These are phyloP conservation scores for Hamamelis virginiana DNA, from an alignment of 164 flowering plant species.

Conservation along the genomic window DNA sequence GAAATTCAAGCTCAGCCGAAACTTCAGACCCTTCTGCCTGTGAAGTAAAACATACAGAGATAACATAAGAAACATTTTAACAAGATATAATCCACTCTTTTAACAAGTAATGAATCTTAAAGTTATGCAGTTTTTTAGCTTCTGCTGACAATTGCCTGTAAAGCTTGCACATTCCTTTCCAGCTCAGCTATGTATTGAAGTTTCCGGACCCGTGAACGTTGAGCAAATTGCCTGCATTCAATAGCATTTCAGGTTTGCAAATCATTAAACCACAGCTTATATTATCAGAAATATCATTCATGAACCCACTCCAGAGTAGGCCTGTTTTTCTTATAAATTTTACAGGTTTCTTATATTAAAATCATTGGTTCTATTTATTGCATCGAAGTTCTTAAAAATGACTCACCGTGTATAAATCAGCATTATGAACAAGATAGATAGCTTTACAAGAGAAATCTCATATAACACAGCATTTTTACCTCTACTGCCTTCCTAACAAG, in stretches of 20 bases:
- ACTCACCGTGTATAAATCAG: too few species aligned
- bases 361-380: too few species aligned
- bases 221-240: slow-evolving; percentile 86
- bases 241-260: slow-evolving; percentile 8
- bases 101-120: background rate
- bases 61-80: background rate
- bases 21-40: slow-evolving; percentile 92
- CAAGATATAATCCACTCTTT: background rate
- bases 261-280: background rate
- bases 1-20: slow-evolving; percentile 86
- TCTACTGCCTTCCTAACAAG: too few species aligned
- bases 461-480: too few species aligned
- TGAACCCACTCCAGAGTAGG: background rate
- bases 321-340: background rate
- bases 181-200: slow-evolving; percentile 98
- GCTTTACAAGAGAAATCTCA: too few species aligned
- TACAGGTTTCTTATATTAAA: too few species aligned
- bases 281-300: background rate
- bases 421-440: too few species aligned
- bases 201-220: slow-evolving; percentile 89
- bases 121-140: background rate
- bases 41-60: slow-evolving; percentile 12
- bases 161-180: slow-evolving; percentile 80
- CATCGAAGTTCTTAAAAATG: too few species aligned
- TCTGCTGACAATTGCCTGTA: slow-evolving; percentile 57